Percentiles rank a stretch among this genome's conserved stretches.
Conservation (phyloP, 1,284 basidiomycete species). For the Rugosomyces carneus region DNA sequence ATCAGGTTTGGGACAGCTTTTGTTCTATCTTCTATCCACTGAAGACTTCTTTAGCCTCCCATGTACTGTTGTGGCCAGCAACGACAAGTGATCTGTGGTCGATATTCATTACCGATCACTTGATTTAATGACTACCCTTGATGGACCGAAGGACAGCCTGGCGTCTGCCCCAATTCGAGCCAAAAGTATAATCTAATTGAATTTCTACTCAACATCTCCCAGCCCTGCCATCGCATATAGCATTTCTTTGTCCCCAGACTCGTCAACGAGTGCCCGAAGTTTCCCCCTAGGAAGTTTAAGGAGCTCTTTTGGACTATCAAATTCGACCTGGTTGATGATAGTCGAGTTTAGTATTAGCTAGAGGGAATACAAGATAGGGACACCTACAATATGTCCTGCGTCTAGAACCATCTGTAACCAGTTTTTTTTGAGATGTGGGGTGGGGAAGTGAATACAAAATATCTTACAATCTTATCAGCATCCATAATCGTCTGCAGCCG, state of each 20-base stretch:
- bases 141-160: too few species aligned
- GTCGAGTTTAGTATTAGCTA: background rate
- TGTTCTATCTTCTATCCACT: background rate
- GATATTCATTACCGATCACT: background rate
- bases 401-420: constrained; percentile 34
- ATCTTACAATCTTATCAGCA: constrained; percentile 42
- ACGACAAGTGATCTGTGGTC: background rate
- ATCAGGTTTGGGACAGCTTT: background rate
- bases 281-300: constrained; percentile 44
- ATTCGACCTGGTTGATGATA: constrained; percentile 39
- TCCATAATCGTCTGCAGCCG: constrained; percentile 69
- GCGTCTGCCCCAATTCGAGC: too few species aligned
- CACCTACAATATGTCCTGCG: constrained; percentile 30
- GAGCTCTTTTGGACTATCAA: constrained; percentile 55
- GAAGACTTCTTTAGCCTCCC: background rate
- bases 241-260: constrained; percentile 45
- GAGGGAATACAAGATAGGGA: constrained; percentile 13
- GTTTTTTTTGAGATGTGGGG: background rate
- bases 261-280: constrained; percentile 56
- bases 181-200: constrained; percentile 2
- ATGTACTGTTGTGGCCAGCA: background rate
- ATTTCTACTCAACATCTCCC: constrained; percentile 6
- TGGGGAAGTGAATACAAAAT: background rate
- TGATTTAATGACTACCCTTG: too few species aligned
- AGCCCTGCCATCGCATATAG: constrained; percentile 38